phyloP scores from a whole-genome alignment of 257 asterid genomes.

The Jacaranda copaia region DNA sequence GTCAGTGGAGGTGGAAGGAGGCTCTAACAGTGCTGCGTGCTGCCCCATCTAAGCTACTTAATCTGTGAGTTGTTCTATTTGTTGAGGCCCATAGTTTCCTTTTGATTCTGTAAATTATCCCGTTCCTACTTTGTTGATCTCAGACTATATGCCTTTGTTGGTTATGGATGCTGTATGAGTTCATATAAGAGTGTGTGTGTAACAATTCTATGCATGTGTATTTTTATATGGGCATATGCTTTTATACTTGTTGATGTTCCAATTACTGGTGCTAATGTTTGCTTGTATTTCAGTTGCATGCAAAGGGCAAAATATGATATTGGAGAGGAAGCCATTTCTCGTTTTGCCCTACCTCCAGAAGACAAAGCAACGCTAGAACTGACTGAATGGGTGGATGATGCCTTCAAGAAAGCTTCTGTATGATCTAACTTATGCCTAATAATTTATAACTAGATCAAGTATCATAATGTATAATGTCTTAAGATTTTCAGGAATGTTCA shows the following conservation, averaged over 20 bases:
- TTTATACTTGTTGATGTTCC: conserved; percentile 1
- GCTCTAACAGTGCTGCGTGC: conserved; percentile 91
- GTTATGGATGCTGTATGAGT: conserved; percentile 29
- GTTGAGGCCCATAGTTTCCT: conserved; percentile 33
- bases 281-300: conserved; percentile 79
- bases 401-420: conserved; percentile 88
- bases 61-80: conserved; percentile 70
- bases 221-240: conserved; percentile 11
- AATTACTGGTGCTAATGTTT: conserved; percentile 38
- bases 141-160: conserved; percentile 30
- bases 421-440: conserved; percentile 46
- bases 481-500: conserved; percentile 22
- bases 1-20: conserved; percentile 98
- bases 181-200: conserved; percentile 25
- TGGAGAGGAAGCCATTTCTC: conserved; percentile 94
- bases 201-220: conserved; percentile 3
- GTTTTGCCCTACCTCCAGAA: conserved; percentile 94
- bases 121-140: conserved; percentile 28
- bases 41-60: conserved; percentile 94
- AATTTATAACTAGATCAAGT: conserved; percentile 28
- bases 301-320: conserved; percentile 96
- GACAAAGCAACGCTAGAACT: conserved; percentile 92
- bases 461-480: conserved; percentile 13
- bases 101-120: conserved; percentile 9
- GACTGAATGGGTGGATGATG: conserved; percentile 96